Base-by-base conservation (phyloP, 768 basidiomycete genomes). In the Sarcodon aspratus region DNA sequence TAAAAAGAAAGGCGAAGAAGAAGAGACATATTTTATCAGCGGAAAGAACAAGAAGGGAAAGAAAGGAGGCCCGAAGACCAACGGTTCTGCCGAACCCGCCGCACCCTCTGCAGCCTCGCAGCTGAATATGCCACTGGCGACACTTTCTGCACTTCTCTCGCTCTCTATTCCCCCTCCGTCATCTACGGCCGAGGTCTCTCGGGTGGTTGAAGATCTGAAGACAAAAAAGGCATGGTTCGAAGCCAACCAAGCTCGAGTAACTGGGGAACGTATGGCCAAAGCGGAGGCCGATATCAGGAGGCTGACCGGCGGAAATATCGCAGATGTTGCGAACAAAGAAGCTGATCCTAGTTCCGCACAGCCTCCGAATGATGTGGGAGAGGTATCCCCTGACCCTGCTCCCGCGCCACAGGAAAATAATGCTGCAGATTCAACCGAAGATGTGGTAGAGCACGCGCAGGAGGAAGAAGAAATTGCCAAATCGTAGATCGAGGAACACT, bases 1-100 rank as follows among this genome's bases (percentile, higher is more conserved):
- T n/a, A 97, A 95, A 73, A 99, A 99, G 77, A 97, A 97, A 71
- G 85, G 80, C 33, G 85, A 85, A 42, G 86, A 85, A 27, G 85
- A 93, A 42, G 81, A 88, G 48, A 57, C 79, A 4, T 88, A 91
- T 64, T 93, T 91, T 63, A 76, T 80, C 13, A 86, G 78, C 13
- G 71, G 66, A 27, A 69, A 68, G 52, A 65, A 72, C 52, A 83
- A 82, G 47, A 82, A 81, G 61, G 75, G 72, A 48, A 86, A 80
- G 66, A 81, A 80, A 61, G 66, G 69, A 37, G 63, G 59, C 43
- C 58, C 61, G 27, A 63, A 66, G 55, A 11, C 45, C 21, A 50
- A 54, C 54, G 52, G 43, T 51, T 9, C 57, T 46, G 43, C 53
- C 49, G 9, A 55, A 10, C 17, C 46, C 45, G n/a, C 66, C 50